Evolutionary conservation across 2,329 filamentous ascomycete species (phyloP), one percentile per base, ranked within the genome.

Genomic region (Tolypocladium tundrense): DNA sequence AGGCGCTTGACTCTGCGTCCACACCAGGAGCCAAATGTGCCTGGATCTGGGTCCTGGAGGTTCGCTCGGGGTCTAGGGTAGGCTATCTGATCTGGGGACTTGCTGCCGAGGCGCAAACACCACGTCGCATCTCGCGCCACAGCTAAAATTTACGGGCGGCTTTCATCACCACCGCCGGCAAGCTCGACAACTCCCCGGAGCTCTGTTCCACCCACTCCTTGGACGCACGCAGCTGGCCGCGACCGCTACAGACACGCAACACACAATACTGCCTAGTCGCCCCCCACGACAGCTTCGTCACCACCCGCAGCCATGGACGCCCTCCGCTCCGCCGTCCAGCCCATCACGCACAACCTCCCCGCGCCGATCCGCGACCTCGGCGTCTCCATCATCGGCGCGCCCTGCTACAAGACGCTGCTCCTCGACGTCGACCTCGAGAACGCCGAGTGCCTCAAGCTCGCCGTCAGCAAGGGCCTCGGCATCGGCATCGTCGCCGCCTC

Each of bases 401-500:
- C 79, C 60, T 99, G 94, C 84, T 96, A 97, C 84, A 83, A 87
- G 69, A 85, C 86, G 19, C 84, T 99, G 55, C 76, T 99, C 62
- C 86, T 94, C 68, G 87, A 97, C 68, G 81, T 99, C 70, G 88
- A 96, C 75, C 79, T 88, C 67, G 82, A 85, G 62, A 84, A 91
- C 68, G 81, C 83, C 7, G 85, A 83, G 59, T 99, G 94, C 79
- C 77, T 96, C 67, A 94, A 94, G 70, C 85, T 97, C 55, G 92
- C 86, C 65, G 83, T 97, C 69, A 95, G 90, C 69, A 99, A 99
- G 77, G 91, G 82, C 3, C 86, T 99, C 19, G 93, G 94, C 58
- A 87, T 97, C 65, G 94, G 87, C 71, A 99, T 99, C 75, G 91
- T 99, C 69, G 88, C 83, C 64, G 91, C 91, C 56, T 92, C 89